Evolutionary conservation across 75 land plant genomes (phyloP).

Genomic region (Adiantum capillusveneris): DNA sequence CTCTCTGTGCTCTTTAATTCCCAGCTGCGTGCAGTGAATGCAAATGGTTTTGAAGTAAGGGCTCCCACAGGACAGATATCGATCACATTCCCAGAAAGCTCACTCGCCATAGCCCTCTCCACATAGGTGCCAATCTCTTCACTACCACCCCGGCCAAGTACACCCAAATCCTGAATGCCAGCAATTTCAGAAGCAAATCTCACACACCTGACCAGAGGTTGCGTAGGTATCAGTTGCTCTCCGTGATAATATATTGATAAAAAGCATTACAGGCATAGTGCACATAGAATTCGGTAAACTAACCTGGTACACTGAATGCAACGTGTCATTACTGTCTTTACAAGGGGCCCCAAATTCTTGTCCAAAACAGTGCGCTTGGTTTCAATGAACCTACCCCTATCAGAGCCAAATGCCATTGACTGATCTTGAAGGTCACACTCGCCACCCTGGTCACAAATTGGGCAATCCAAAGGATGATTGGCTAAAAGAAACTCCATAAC

Average conservation of each 20-base stretch:
- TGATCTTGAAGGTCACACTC: slow-evolving; percentile 99
- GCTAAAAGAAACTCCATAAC: slow-evolving; percentile 97
- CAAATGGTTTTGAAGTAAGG: slow-evolving; percentile 93
- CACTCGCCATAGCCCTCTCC: slow-evolving; percentile 93
- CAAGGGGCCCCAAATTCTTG: slow-evolving; percentile 94
- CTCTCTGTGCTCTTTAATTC: slow-evolving; percentile 91
- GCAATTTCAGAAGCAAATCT: slow-evolving; percentile 95
- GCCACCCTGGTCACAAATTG: slow-evolving; percentile 98
- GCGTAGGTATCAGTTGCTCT: no score
- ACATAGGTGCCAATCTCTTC: slow-evolving; percentile 99
- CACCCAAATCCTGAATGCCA: slow-evolving; percentile 93
- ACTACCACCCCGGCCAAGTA: slow-evolving; percentile 97
- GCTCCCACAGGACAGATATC: slow-evolving; percentile 99
- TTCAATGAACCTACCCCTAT: slow-evolving; percentile 90
- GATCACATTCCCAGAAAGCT: slow-evolving; percentile 97
- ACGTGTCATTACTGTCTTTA: slow-evolving; percentile 98
- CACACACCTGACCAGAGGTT: slow-evolving; percentile 90
- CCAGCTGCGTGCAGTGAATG: slow-evolving; percentile 97
- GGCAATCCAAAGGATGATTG: slow-evolving; percentile 98
- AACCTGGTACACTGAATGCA: slow-evolving; percentile 99
- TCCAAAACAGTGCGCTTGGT: slow-evolving; percentile 90
- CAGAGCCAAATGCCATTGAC: slow-evolving; percentile 96
- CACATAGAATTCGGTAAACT: no score
- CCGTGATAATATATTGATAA: no score
- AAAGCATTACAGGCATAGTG: no score